Conservation (phyloP, 331 rosid genomes). For the Quercus phellos region DNA sequence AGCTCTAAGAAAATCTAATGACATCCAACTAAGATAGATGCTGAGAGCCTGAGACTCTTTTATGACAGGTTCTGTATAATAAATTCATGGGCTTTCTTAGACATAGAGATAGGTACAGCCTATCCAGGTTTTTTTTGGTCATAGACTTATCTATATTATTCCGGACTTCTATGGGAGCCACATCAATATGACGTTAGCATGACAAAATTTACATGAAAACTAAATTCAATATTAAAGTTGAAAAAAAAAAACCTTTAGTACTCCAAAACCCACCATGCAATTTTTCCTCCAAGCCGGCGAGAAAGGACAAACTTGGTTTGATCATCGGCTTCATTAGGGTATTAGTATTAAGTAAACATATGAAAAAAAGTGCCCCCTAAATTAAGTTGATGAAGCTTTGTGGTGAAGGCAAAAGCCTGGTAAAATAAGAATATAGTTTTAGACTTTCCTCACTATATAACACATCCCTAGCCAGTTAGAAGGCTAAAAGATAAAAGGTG, state of each 20-base stretch:
- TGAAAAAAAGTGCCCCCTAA: too few species aligned
- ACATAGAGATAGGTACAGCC: too few species aligned
- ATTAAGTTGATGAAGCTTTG: too few species aligned
- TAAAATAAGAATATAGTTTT: too few species aligned
- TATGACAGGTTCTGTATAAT: background rate
- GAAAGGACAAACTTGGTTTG: background rate
- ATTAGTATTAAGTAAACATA: background rate
- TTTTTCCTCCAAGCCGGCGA: background rate
- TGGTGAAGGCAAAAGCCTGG: too few species aligned
- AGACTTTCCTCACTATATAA: too few species aligned
- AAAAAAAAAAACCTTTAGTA: too few species aligned
- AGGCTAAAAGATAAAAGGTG: too few species aligned
- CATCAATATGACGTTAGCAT: constrained; percentile 1
- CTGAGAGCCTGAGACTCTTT: background rate
- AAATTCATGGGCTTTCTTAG: too few species aligned
- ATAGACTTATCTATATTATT: background rate
- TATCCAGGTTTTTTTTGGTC: too few species aligned
- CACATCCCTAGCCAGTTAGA: too few species aligned
- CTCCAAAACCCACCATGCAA: too few species aligned
- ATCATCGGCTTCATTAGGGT: background rate
- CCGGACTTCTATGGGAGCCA: background rate
- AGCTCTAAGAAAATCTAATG: background rate
- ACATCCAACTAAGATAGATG: background rate
- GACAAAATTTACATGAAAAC: background rate
- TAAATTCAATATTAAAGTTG: background rate